phyloP scores from a whole-genome alignment of 2,329 filamentous ascomycete species.

The Metarhizium anisopliae region DNA sequence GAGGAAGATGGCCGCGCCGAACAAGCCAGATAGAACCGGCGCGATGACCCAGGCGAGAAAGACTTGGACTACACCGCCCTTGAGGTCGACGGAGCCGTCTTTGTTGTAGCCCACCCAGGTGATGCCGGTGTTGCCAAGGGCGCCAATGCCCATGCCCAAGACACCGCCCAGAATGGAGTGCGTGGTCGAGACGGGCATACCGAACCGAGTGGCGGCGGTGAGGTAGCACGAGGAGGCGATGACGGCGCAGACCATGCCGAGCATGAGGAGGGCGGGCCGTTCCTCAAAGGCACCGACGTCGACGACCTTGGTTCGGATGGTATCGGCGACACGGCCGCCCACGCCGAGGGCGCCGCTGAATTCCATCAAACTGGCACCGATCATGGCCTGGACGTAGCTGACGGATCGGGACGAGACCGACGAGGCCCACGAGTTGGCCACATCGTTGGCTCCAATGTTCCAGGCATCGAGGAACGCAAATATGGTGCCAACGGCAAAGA shows the following conservation, averaged over 20 bases:
- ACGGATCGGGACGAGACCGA: constrained; percentile 62
- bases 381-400: constrained; percentile 51
- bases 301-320: constrained; percentile 53
- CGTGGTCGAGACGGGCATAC: constrained; percentile 52
- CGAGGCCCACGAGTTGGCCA: constrained; percentile 69
- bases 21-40: constrained; percentile 43
- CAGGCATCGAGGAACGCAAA: constrained; percentile 59
- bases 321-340: constrained; percentile 47
- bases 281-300: constrained; percentile 35
- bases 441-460: constrained; percentile 56
- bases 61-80: constrained; percentile 46
- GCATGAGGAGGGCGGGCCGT: constrained; percentile 44
- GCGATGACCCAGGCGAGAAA: constrained; percentile 54
- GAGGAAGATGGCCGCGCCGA: constrained; percentile 45
- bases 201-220: constrained; percentile 44
- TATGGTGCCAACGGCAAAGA: constrained; percentile 55
- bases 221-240: constrained; percentile 45
- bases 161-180: constrained; percentile 53
- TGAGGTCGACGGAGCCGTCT: constrained; percentile 25
- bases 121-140: constrained; percentile 40
- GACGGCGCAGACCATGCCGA: constrained; percentile 49
- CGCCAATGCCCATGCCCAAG: constrained; percentile 49
- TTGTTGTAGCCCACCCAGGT: constrained; percentile 42
- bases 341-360: constrained; percentile 53
- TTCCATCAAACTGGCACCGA: constrained; percentile 50